Evolutionary conservation across 176 grass and related monocot species (phyloP).

Genomic region (Oropetium thomaeum): DNA sequence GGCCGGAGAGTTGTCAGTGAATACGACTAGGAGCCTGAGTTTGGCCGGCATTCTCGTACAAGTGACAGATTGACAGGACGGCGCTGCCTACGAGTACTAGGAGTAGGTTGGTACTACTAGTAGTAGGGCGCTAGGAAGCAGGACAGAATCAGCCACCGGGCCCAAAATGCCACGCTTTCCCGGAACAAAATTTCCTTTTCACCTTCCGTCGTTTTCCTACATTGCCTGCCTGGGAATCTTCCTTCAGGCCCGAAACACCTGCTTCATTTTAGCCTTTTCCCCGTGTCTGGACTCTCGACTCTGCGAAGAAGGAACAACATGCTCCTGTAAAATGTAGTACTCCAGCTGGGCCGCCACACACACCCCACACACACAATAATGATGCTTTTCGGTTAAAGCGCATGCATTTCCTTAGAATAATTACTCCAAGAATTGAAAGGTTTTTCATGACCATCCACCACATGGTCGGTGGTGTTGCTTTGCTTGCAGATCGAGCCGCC

Average conservation of each 20-base stretch:
- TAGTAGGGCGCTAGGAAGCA: not conserved
- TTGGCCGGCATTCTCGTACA: conserved; percentile 1
- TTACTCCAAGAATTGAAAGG: too few relatives aligned
- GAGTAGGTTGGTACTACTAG: too few relatives aligned
- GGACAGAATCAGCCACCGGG: not conserved
- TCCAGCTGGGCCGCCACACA: not conserved
- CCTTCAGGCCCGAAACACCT: not conserved
- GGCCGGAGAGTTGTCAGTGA: not conserved
- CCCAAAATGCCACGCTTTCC: conserved; percentile 12
- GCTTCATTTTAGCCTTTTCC: not conserved
- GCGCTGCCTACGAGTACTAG: too few relatives aligned
- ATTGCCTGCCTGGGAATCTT: conserved; percentile 9
- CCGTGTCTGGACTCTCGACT: not conserved
- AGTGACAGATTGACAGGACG: not conserved
- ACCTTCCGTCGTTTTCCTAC: not conserved
- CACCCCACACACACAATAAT: not conserved
- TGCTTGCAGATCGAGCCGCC: not conserved
- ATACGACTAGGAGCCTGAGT: not conserved
- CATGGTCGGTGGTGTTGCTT: not conserved
- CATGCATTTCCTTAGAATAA: not conserved
- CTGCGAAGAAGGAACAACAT: not conserved
- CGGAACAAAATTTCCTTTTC: not conserved
- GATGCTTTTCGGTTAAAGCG: not conserved
- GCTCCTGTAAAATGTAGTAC: not conserved
- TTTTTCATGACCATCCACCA: not conserved